Conservation (phyloP, 2,329 filamentous ascomycete species). For the Arthrobotrys musiformis region DNA sequence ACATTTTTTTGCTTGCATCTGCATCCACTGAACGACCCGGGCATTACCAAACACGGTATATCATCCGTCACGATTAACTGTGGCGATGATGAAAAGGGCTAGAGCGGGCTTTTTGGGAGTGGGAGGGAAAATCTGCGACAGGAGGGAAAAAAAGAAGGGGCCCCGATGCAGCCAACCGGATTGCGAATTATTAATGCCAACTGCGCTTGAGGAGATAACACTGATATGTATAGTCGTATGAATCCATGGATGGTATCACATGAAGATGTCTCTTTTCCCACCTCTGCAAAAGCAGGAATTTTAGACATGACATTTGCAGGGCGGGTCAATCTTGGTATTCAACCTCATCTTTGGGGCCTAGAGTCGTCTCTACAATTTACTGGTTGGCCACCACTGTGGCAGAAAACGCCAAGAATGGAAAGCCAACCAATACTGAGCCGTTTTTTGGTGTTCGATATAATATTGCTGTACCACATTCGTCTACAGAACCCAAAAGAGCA, state of each 20-base stretch:
- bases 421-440: slow-evolving; percentile 16
- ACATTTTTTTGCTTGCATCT: neutral
- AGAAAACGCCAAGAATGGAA: neutral
- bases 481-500: neutral
- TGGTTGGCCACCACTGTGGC: slow-evolving; percentile 20
- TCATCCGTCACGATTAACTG: slow-evolving; percentile 30
- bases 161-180: slow-evolving; percentile 1
- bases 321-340: neutral
- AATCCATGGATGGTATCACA: slow-evolving; percentile 24
- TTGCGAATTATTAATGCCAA: slow-evolving; percentile 43
- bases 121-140: slow-evolving; percentile 1
- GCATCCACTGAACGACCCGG: slow-evolving; percentile 1
- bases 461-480: neutral
- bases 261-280: neutral
- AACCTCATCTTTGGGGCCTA: slow-evolving; percentile 5
- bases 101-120: neutral
- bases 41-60: slow-evolving; percentile 40
- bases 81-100: slow-evolving; percentile 15
- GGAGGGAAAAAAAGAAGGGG: neutral
- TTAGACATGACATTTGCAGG: slow-evolving; percentile 20
- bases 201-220: neutral
- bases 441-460: neutral
- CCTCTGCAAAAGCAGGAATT: slow-evolving; percentile 6
- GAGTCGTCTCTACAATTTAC: slow-evolving; percentile 4
- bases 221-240: too few relatives aligned